Conservation (phyloP, 1,284 basidiomycete species). For the Lignosus rhinocerotis region DNA sequence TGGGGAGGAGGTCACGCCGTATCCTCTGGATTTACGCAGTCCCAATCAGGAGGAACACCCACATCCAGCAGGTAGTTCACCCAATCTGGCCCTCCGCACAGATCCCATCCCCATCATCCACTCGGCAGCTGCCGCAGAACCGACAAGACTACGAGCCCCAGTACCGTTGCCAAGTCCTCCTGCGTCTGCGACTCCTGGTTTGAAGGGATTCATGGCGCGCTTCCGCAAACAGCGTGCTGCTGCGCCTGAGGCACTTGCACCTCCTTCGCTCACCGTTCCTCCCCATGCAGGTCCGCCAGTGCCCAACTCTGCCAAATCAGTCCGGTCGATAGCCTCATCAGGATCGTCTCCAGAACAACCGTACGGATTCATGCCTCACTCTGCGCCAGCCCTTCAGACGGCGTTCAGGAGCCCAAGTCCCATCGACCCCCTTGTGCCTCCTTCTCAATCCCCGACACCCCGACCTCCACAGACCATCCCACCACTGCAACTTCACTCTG, state of each 20-base stretch:
- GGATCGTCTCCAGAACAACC: conserved; percentile 12
- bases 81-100: conserved; percentile 26
- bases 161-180: conserved; percentile 50
- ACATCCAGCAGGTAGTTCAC: conserved; percentile 24
- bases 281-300: conserved; percentile 17
- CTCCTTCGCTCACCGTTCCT: conserved; percentile 4
- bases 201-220: conserved; percentile 78
- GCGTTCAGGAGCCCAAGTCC: conserved; percentile 22
- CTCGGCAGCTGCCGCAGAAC: conserved; percentile 49
- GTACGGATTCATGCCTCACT: conserved; percentile 22
- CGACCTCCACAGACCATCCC: conserved; percentile 11
- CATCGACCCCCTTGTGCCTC: conserved; percentile 13
- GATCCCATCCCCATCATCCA: conserved; percentile 27
- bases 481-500: conserved; percentile 13
- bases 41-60: conserved; percentile 23
- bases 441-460: conserved; percentile 26
- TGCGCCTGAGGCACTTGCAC: conserved; percentile 32
- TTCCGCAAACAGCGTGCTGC: conserved; percentile 63
- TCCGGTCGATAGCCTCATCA: background rate
- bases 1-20: conserved; percentile 55
- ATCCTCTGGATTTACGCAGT: conserved; percentile 39
- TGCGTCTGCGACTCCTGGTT: conserved; percentile 67
- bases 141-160: conserved; percentile 50
- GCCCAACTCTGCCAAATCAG: conserved; percentile 14
- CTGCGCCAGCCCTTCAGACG: conserved; percentile 27